phyloP scores from a whole-genome alignment of 495 filamentous ascomycete species.

The Articulospora tetracladia region DNA sequence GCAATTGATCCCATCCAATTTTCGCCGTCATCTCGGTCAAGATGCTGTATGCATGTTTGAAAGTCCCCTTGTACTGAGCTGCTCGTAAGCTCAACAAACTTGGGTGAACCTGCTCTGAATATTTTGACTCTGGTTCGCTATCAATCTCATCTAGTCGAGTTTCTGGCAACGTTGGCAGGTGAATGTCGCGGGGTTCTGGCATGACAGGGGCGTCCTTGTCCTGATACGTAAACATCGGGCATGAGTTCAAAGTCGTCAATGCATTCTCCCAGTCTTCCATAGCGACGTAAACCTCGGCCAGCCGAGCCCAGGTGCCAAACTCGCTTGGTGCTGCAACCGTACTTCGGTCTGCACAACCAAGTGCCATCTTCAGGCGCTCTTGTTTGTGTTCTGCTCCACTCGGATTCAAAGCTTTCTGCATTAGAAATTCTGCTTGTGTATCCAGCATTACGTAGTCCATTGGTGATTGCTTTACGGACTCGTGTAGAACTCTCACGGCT shows the following conservation, averaged over 20 bases:
- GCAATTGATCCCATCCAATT: conserved; percentile 95
- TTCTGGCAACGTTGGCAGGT: conserved; percentile 82
- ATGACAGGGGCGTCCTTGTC: conserved; percentile 94
- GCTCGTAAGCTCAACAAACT: conserved; percentile 85
- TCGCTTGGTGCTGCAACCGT: conserved; percentile 94
- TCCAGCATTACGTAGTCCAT: conserved; percentile 97
- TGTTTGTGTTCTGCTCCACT: conserved; percentile 44
- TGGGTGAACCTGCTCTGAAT: conserved; percentile 80
- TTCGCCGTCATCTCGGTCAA: conserved; percentile 91
- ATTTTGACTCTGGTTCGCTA: conserved; percentile 74
- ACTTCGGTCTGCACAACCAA: conserved; percentile 89
- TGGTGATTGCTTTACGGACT: conserved; percentile 82
- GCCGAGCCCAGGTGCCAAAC: conserved; percentile 92
- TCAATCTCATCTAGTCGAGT: conserved; percentile 95
- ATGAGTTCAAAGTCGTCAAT: conserved; percentile 94
- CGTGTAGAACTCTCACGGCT: conserved; percentile 81
- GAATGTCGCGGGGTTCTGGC: conserved; percentile 83
- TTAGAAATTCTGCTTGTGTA: conserved; percentile 88
- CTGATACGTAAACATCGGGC: conserved; percentile 99
- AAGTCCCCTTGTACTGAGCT: conserved; percentile 86
- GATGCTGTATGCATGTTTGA: conserved; percentile 89
- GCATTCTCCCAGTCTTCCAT: conserved; percentile 94
- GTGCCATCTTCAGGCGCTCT: conserved; percentile 68
- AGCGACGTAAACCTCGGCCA: conserved; percentile 88
- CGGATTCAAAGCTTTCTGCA: conserved; percentile 66